Conservation (phyloP, 1,284 basidiomycete genomes). For the Cutaneotrichosporon arboriforme region DNA sequence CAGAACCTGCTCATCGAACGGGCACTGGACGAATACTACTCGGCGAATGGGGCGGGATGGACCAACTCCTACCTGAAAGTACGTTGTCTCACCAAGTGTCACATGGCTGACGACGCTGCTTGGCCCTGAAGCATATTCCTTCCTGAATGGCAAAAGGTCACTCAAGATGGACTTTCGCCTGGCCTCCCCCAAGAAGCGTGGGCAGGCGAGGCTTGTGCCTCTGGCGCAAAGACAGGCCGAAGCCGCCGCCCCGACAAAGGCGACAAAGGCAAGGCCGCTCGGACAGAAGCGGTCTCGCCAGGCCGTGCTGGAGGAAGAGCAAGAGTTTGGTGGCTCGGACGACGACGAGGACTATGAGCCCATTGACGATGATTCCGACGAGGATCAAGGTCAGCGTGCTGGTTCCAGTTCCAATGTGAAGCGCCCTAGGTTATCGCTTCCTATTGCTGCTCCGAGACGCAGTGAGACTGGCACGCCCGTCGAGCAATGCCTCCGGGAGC, state of each 20-base stretch:
- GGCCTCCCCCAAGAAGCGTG: conserved; percentile 15
- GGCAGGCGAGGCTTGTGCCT: conserved; percentile 20
- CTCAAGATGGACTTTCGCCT: conserved; percentile 33
- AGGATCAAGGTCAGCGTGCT: no score
- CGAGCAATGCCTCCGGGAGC: conserved; percentile 6
- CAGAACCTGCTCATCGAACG: conserved; percentile 42
- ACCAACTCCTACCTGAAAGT: conserved; percentile 44
- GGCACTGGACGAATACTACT: conserved; percentile 33
- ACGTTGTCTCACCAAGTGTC: conserved; percentile 11
- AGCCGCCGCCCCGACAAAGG: not conserved
- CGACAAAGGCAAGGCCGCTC: conserved; percentile 19
- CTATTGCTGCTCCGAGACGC: not conserved
- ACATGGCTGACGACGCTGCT: conserved; percentile 7
- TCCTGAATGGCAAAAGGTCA: conserved; percentile 26
- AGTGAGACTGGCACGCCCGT: not conserved
- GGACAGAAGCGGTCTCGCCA: conserved; percentile 29
- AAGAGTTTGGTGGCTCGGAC: conserved; percentile 34
- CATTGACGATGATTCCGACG: conserved; percentile 57
- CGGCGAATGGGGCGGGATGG: conserved; percentile 38
- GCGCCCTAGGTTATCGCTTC: no score
- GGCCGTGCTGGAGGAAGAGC: conserved; percentile 26
- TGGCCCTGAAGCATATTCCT: conserved; percentile 22
- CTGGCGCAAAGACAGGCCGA: conserved; percentile 17
- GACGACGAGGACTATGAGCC: conserved; percentile 29
- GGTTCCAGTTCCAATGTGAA: not conserved